A percentile compares a stretch with the other conserved stretches of the same genome.
Conservation (phyloP, 306 rosid genomes). For the Hippophae tibetana region DNA sequence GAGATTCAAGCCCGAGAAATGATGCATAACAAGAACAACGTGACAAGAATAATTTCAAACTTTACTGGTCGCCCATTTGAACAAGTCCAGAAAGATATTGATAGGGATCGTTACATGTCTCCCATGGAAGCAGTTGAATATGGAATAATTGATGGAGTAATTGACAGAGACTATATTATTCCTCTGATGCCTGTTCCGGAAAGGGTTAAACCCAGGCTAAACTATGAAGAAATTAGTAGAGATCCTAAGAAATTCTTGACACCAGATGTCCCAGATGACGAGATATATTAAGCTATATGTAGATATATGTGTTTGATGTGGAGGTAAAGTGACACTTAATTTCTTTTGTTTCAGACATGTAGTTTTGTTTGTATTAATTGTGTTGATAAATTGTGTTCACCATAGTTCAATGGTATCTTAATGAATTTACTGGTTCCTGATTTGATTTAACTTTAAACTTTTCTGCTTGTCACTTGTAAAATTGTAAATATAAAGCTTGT, state of each 20-base stretch:
- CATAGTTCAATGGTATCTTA: too few species aligned
- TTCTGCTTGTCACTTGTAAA: too few species aligned
- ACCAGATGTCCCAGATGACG: slow-evolving; percentile 80
- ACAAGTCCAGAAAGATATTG: slow-evolving; percentile 79
- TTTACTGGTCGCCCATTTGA: slow-evolving; percentile 74
- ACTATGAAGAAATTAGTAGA: slow-evolving; percentile 44
- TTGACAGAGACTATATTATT: slow-evolving; percentile 64
- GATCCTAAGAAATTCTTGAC: slow-evolving; percentile 57
- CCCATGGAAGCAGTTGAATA: slow-evolving; percentile 94
- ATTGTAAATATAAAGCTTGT: too few species aligned
- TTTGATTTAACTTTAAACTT: too few species aligned
- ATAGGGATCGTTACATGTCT: slow-evolving; percentile 82
- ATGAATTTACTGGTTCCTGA: too few species aligned
- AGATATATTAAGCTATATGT: slow-evolving; percentile 50
- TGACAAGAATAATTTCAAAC: slow-evolving; percentile 54
- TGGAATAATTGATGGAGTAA: slow-evolving; percentile 88
- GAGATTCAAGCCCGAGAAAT: slow-evolving; percentile 91
- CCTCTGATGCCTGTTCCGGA: slow-evolving; percentile 87
- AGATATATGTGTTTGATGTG: neutral
- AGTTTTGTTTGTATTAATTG: too few species aligned
- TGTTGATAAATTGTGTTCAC: too few species aligned
- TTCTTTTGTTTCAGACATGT: too few species aligned
- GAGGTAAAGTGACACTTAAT: neutral
- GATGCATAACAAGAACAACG: slow-evolving; percentile 62
- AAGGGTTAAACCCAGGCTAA: slow-evolving; percentile 39